Evolutionary conservation across 1,139 yeast species (phyloP), one percentile per base, ranked within the genome.

Genomic region (Blastobotrys aristatus): DNA sequence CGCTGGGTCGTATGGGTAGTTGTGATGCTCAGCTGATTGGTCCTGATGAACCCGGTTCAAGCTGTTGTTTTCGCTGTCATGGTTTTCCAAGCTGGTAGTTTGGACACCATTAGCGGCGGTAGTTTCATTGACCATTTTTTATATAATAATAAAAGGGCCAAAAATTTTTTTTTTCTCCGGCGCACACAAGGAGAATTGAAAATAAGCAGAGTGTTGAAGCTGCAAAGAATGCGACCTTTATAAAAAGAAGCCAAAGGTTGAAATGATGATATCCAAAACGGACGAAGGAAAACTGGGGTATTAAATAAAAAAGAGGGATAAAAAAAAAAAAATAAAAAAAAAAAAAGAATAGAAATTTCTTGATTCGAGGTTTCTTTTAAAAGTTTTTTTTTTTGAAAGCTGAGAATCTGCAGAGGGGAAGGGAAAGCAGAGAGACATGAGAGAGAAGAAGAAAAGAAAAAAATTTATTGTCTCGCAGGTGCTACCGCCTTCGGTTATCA

Each of bases 1-100:
- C 5, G 65, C 66, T 1, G 65, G 60, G 42, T 62, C 66, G 14
- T 46, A 21, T 36, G 8, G 27, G 36, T 22, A 5, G 45, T 34
- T 33, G 16, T 13, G 14, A 17, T 11, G 16, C 7, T 13, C 18
- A 24, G 4, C 16, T 17, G 13, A 5, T 4, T 6, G 20, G 37
- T 30, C 22, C 16, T 21, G 20, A 20, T 36, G 30, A 36, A 14
- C 40, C 11, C 10, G 30, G 7, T 20, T 20, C 17, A 21, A 13
- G 27, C 27, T 36, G 24, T 18, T 6, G 24, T 18, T 6, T 14
- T 30, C 33, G 21, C 16, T 10, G 11, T 33, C 11, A 33, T 33
- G 37, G 21, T 16, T 18, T 33, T 33, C 37, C 16, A 33, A 16
- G 16, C 27, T 10, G 10, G 27, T 24, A 6, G 27, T 24, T 24